Conservation (phyloP, 106 monocot species). For the Ottelia alismoides region DNA sequence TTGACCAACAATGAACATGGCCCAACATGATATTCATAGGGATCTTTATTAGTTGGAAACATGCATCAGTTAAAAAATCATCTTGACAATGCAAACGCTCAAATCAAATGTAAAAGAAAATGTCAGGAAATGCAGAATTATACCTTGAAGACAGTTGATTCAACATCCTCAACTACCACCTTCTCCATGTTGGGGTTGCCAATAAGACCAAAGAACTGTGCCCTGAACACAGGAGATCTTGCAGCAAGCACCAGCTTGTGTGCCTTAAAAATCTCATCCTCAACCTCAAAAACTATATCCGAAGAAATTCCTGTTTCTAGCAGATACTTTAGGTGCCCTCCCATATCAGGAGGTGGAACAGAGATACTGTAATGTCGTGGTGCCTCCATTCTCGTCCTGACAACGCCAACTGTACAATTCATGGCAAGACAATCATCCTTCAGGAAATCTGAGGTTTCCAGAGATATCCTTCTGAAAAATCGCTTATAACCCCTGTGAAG, state of each 20-base stretch:
- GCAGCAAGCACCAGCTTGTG: slow-evolving; percentile 8
- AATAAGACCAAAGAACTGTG: slow-evolving; percentile 8
- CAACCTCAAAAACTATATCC: slow-evolving; percentile 9
- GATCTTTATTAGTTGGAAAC: no score
- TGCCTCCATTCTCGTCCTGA: no score
- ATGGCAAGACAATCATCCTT: slow-evolving; percentile 14
- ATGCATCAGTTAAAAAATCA: no score
- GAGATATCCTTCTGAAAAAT: slow-evolving; percentile 2
- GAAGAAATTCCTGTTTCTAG: slow-evolving; percentile 1
- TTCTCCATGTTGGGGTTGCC: slow-evolving; percentile 2
- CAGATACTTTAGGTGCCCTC: not conserved
- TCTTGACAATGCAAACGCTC: no score
- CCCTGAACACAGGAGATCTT: slow-evolving; percentile 4
- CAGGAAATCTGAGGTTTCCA: slow-evolving; percentile 12
- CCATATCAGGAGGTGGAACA: slow-evolving; percentile 2
- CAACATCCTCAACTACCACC: no score
- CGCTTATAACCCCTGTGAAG: slow-evolving; percentile 7
- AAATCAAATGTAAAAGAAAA: no score
- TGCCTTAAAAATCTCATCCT: slow-evolving; percentile 2
- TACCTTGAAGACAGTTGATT: no score
- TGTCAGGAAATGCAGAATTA: no score
- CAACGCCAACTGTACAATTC: no score
- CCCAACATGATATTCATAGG: no score
- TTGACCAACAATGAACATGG: no score
- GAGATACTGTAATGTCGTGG: no score